Evolutionary conservation across 129 eudicot species (phyloP).

Genomic region (Silybum marianum): DNA sequence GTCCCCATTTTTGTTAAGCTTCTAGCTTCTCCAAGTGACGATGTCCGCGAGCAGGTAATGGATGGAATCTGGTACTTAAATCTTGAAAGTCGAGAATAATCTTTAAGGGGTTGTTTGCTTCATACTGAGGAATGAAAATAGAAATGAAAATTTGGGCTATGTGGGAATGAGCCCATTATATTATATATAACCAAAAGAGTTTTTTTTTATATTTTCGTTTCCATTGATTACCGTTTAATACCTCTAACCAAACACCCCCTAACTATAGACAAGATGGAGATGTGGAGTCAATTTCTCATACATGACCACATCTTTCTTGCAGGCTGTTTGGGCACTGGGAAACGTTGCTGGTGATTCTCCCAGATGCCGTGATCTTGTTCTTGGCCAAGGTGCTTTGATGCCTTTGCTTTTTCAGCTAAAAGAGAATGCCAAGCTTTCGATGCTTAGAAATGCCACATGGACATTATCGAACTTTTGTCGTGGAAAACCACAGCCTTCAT

Average conservation of each 20-base stretch:
- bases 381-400: constrained; percentile 67
- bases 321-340: constrained; percentile 97
- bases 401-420: constrained; percentile 71
- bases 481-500: constrained; percentile 84
- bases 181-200: too few relatives aligned
- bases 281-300: background rate
- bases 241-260: background rate
- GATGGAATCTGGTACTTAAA: background rate
- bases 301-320: background rate
- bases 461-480: constrained; percentile 82
- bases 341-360: constrained; percentile 93
- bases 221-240: too few relatives aligned
- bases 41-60: constrained; percentile 84
- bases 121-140: too few relatives aligned
- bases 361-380: constrained; percentile 80
- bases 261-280: background rate
- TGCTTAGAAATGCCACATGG: constrained; percentile 93
- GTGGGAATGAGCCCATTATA: too few relatives aligned
- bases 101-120: background rate
- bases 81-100: background rate
- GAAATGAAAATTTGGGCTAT: too few relatives aligned
- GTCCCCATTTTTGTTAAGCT: constrained; percentile 82
- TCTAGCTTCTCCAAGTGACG: constrained; percentile 78
- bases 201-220: too few relatives aligned
- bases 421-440: constrained; percentile 74